Evolutionary conservation across 2,329 filamentous ascomycete species (phyloP).

Genomic region (Eurotiales sp.): DNA sequence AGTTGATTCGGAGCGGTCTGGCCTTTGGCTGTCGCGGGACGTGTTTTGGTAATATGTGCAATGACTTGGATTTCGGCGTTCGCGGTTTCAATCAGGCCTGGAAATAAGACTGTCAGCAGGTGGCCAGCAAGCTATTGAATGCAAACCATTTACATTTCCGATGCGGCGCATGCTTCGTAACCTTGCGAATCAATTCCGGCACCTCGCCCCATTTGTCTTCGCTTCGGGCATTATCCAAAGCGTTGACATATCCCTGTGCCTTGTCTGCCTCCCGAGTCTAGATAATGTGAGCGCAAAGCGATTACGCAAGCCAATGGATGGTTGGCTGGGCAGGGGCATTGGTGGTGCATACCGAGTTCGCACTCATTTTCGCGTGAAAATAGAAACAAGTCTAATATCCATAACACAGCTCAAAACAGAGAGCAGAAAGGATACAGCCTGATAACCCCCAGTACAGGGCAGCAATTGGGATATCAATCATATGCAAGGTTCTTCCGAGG

Average conservation of each 20-base stretch:
- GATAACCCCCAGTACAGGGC: constrained; percentile 2
- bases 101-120: constrained; percentile 18
- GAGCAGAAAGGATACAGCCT: background rate
- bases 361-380: constrained; percentile 22
- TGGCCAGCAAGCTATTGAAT: constrained; percentile 14
- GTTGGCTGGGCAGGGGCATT: too few species aligned
- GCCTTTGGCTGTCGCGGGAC: constrained; percentile 27
- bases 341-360: constrained; percentile 16
- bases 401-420: constrained; percentile 10
- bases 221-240: constrained; percentile 82
- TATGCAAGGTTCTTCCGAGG: constrained; percentile 6
- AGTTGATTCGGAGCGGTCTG: constrained; percentile 23
- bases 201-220: constrained; percentile 82
- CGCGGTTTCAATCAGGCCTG: constrained; percentile 67
- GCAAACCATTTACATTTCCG: constrained; percentile 66
- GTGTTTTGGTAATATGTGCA: constrained; percentile 44
- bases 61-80: constrained; percentile 65
- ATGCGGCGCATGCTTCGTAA: constrained; percentile 87
- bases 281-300: background rate
- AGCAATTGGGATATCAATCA: background rate
- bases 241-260: constrained; percentile 73
- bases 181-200: constrained; percentile 84
- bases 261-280: constrained; percentile 62
- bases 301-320: too few species aligned
- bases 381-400: constrained; percentile 8